Evolutionary conservation across 116 monocot species (phyloP).

Genomic region (Papilionanthe hybrid): DNA sequence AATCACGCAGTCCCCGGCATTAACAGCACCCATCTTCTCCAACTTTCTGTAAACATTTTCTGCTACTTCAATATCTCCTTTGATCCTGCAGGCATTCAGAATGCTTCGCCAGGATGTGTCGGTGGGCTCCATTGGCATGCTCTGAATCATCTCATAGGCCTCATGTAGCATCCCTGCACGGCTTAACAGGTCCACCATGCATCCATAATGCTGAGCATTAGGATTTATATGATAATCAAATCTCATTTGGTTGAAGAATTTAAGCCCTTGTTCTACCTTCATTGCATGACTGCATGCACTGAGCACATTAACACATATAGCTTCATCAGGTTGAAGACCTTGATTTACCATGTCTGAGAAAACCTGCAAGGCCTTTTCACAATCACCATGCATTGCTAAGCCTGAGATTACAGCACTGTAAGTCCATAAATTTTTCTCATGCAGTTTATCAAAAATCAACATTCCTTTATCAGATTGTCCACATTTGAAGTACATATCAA

Average conservation of each 20-base stretch:
- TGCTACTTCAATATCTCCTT: conserved; percentile 45
- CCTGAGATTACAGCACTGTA: conserved; percentile 72
- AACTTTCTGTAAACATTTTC: conserved; percentile 36
- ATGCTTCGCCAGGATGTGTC: conserved; percentile 57
- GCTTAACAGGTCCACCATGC: conserved; percentile 64
- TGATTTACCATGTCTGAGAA: conserved; percentile 50
- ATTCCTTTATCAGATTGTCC: conserved; percentile 46
- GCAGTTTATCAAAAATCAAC: conserved; percentile 39
- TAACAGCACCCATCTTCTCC: conserved; percentile 17
- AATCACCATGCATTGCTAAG: conserved; percentile 53
- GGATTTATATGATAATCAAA: conserved; percentile 44
- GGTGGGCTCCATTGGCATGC: conserved; percentile 44
- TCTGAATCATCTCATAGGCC: conserved; percentile 36
- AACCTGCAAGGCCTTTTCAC: conserved; percentile 34
- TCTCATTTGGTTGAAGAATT: conserved; percentile 51
- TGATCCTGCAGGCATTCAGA: conserved; percentile 47
- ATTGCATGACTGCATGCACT: conserved; percentile 67
- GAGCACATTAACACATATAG: conserved; percentile 54
- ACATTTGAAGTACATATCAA: conserved; percentile 73
- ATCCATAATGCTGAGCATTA: conserved; percentile 58
- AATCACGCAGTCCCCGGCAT: conserved; percentile 54
- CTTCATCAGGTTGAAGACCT: conserved; percentile 51
- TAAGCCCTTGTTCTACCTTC: conserved; percentile 47
- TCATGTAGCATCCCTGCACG: conserved; percentile 48
- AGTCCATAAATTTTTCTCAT: conserved; percentile 45